phyloP scores from a whole-genome alignment of 768 basidiomycete genomes.

The Ephemerocybe angulata region DNA sequence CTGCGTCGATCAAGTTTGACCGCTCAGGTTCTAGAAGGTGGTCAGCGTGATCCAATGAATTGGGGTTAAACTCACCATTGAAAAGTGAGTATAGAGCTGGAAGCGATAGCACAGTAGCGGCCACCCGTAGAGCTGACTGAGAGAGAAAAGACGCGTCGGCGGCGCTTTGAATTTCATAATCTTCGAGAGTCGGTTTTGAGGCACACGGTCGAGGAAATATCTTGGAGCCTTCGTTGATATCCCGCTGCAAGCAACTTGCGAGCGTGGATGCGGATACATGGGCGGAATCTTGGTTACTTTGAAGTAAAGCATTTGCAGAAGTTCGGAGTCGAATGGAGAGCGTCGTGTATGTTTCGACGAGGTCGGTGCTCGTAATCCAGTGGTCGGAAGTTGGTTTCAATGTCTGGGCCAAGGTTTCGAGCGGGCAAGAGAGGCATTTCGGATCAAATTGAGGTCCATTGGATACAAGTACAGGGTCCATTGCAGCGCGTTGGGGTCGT shows the following conservation, averaged over 20 bases:
- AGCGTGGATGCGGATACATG: conserved; percentile 12
- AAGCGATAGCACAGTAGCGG: neutral
- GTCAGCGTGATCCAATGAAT: neutral
- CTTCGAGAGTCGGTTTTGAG: neutral
- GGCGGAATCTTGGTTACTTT: conserved; percentile 13
- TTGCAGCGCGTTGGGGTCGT: no score
- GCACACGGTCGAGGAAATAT: neutral
- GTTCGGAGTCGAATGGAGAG: conserved; percentile 43
- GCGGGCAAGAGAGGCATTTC: conserved; percentile 35
- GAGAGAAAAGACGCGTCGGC: neutral
- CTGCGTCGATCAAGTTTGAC: neutral
- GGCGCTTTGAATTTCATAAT: neutral
- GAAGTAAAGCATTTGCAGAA: conserved; percentile 19
- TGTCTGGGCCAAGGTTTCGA: conserved; percentile 46
- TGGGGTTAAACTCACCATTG: neutral
- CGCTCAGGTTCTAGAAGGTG: neutral
- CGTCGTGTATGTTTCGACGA: conserved; percentile 57
- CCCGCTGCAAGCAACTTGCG: neutral
- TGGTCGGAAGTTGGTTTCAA: conserved; percentile 28
- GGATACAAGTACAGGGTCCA: no score
- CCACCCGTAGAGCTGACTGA: neutral
- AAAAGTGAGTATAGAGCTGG: neutral
- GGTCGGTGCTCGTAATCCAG: conserved; percentile 43
- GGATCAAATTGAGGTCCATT: no score
- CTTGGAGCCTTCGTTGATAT: neutral